Conservation (phyloP, 257 asterid genomes). For the Solanum stenotomum region DNA sequence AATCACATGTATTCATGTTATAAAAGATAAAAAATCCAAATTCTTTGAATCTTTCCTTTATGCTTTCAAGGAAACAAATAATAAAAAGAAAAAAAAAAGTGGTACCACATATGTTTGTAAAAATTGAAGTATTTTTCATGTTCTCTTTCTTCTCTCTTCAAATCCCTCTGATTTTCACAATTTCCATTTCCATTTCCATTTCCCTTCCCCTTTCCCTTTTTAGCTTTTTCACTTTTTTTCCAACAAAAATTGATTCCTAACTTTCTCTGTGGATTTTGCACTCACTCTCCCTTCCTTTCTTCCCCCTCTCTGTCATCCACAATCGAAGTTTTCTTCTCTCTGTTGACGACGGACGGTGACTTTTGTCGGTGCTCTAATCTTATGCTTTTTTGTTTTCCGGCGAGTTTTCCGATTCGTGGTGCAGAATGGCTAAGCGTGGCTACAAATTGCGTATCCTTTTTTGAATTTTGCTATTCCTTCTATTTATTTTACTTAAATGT, state of each 20-base stretch:
- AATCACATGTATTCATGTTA: not conserved
- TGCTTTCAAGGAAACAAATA: not conserved
- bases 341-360: slow-evolving; percentile 2
- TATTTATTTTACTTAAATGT: not conserved
- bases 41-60: not conserved
- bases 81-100: not conserved
- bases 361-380: not conserved
- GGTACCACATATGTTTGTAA: not conserved
- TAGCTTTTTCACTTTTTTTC: not conserved
- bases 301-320: slow-evolving; percentile 3
- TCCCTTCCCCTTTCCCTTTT: not conserved
- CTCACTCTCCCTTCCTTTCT: slow-evolving; percentile 4
- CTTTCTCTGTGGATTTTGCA: slow-evolving; percentile 1
- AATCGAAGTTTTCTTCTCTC: slow-evolving; percentile 13
- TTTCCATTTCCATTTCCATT: not conserved
- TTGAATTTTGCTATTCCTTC: not conserved
- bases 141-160: not conserved
- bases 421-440: slow-evolving; percentile 79
- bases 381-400: not conserved
- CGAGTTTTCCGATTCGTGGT: not conserved
- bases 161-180: not conserved
- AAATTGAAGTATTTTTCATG: not conserved
- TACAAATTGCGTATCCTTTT: slow-evolving; percentile 94
- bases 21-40: not conserved
- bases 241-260: slow-evolving; percentile 14